Percentiles rank a stretch among this genome's conserved stretches.
phyloP scores from a whole-genome alignment of 2,329 filamentous ascomycete species.

The Nannizziopsis arthrosporioides region DNA sequence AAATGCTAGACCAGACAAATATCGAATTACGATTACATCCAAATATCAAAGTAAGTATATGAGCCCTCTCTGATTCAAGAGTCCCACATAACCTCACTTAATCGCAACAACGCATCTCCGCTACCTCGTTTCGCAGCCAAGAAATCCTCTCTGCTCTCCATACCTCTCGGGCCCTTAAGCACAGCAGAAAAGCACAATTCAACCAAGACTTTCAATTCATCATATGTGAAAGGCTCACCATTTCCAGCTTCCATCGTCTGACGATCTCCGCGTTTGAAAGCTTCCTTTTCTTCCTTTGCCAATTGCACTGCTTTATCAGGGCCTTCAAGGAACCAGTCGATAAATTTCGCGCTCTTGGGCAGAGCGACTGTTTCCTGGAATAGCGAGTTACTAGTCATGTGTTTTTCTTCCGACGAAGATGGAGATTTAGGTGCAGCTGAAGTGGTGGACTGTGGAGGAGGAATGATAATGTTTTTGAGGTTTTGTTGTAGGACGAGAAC shows the following conservation, averaged over 20 bases:
- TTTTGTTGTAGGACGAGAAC: slow-evolving; percentile 93
- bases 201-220: slow-evolving; percentile 35
- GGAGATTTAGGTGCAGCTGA: slow-evolving; percentile 1
- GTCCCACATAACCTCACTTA: slow-evolving; percentile 41
- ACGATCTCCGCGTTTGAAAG: slow-evolving; percentile 24
- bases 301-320: slow-evolving; percentile 35
- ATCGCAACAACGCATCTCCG: slow-evolving; percentile 33
- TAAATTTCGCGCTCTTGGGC: slow-evolving; percentile 35
- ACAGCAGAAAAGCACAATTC: slow-evolving; percentile 38
- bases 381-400: slow-evolving; percentile 11
- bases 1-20: too few species aligned
- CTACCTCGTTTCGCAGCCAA: slow-evolving; percentile 37
- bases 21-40: background rate
- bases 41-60: too few species aligned
- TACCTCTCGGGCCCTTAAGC: slow-evolving; percentile 29
- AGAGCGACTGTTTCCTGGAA: slow-evolving; percentile 31
- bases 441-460: slow-evolving; percentile 11
- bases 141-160: slow-evolving; percentile 35
- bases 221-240: slow-evolving; percentile 35
- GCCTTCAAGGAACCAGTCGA: slow-evolving; percentile 39
- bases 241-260: slow-evolving; percentile 28
- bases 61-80: slow-evolving; percentile 14
- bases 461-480: slow-evolving; percentile 71
- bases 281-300: slow-evolving; percentile 35
- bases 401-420: slow-evolving; percentile 7